Conservation (phyloP, 2,329 filamentous ascomycete genomes). For the Paecilomyces sp. region DNA sequence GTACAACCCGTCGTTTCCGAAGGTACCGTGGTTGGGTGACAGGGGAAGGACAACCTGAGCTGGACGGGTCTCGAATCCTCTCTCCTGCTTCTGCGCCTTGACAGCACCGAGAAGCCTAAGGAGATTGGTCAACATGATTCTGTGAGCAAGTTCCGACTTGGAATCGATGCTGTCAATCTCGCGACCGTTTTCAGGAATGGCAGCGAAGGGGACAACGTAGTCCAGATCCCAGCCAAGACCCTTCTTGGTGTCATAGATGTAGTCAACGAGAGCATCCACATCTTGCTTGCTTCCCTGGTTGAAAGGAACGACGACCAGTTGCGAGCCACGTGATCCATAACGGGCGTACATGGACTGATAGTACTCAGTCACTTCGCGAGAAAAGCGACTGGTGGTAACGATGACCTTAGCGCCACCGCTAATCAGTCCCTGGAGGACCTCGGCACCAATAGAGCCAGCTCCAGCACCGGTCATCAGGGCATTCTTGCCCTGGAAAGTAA, state of each 20-base stretch:
- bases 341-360: constrained; percentile 98
- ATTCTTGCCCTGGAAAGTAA: constrained; percentile 91
- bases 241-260: constrained; percentile 94
- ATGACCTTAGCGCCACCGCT: constrained; percentile 95
- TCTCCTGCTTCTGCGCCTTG: constrained; percentile 81
- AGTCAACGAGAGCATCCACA: constrained; percentile 85
- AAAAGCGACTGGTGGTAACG: constrained; percentile 95
- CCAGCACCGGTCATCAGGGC: constrained; percentile 97
- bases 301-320: constrained; percentile 96
- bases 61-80: constrained; percentile 88
- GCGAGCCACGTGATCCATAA: constrained; percentile 86
- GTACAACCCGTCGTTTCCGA: constrained; percentile 95
- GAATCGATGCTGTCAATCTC: constrained; percentile 97
- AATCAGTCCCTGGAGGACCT: constrained; percentile 91
- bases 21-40: constrained; percentile 97
- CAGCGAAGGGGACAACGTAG: constrained; percentile 91
- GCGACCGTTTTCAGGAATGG: constrained; percentile 94
- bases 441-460: constrained; percentile 94
- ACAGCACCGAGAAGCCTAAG: constrained; percentile 83
- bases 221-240: constrained; percentile 98
- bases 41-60: constrained; percentile 94
- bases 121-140: constrained; percentile 98
- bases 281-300: constrained; percentile 99
- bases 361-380: constrained; percentile 95
- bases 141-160: constrained; percentile 93